Conservation (phyloP, 176 grass and related monocot species). For the Carex littledalei region DNA sequence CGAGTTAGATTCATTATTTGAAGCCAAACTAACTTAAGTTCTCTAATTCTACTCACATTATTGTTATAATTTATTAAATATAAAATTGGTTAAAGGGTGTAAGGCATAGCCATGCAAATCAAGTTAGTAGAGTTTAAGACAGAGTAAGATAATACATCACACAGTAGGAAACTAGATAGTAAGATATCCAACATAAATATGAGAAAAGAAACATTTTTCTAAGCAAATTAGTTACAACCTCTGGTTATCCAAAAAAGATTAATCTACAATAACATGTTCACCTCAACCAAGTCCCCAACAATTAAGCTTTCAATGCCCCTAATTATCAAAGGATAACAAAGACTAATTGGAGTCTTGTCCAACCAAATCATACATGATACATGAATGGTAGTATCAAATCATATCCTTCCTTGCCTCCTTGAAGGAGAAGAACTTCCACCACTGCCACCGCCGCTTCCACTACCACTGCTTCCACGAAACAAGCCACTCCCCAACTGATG, state of each 20-base stretch:
- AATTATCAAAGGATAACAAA: constrained; percentile 13
- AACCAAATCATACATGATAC: not conserved
- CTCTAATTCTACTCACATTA: not conserved
- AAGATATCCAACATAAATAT: not conserved
- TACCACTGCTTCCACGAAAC: not conserved
- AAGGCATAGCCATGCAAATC: not conserved
- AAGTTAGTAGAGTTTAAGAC: not conserved
- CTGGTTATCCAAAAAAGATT: not conserved
- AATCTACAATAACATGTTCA: not conserved
- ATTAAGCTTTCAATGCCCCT: not conserved
- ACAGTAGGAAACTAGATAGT: not conserved
- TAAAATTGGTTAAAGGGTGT: not conserved
- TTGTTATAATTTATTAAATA: not conserved
- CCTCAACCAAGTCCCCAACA: not conserved
- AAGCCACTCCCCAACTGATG: not conserved
- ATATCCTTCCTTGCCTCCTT: constrained; percentile 10
- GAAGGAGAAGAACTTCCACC: constrained; percentile 17
- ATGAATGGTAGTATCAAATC: not conserved
- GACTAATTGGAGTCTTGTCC: not conserved
- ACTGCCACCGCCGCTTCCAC: not conserved
- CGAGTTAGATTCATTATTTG: too few relatives aligned
- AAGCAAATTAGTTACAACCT: constrained; percentile 18
- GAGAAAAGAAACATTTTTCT: not conserved
- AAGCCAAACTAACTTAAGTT: too few relatives aligned
- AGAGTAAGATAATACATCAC: not conserved